phyloP scores from a whole-genome alignment of 176 grass and related monocot genomes.

The Saccharum officinarum region DNA sequence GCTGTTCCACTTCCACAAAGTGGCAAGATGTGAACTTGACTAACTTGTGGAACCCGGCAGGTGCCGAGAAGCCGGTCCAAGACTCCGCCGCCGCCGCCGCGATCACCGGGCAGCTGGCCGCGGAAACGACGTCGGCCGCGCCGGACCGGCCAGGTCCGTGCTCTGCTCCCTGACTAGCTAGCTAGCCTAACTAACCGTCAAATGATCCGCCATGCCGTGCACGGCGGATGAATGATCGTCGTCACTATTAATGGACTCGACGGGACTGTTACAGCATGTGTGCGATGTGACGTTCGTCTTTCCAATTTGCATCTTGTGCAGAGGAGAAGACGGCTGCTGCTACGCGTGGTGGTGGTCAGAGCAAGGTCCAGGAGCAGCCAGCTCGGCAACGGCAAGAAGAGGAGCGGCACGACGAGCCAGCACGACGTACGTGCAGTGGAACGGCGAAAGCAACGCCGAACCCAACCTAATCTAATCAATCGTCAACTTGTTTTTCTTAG shows the following conservation, averaged over 20 bases:
- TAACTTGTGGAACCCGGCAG: not conserved
- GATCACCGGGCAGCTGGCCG: not conserved
- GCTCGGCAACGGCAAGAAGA: not conserved
- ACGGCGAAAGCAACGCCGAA: slow-evolving; percentile 22
- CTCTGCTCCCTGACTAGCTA: not conserved
- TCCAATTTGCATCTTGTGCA: not conserved
- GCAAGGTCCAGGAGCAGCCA: slow-evolving; percentile 8
- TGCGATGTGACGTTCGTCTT: not conserved
- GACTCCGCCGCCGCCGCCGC: not conserved
- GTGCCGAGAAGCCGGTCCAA: not conserved
- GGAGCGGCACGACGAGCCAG: not conserved
- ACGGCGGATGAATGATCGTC: not conserved
- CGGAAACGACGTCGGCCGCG: not conserved
- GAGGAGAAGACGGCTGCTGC: not conserved
- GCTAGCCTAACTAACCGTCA: not conserved
- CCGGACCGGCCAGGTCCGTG: slow-evolving; percentile 15
- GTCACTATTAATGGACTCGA: not conserved
- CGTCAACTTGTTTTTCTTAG: not conserved
- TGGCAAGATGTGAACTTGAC: not conserved
- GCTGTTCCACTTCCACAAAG: not conserved
- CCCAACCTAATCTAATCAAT: not conserved
- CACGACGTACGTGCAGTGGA: slow-evolving; percentile 23
- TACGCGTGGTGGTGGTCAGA: not conserved
- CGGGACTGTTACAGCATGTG: not conserved
- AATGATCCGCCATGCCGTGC: not conserved